Percentiles rank a stretch among this genome's conserved stretches.
phyloP scores from a whole-genome alignment of 148 eudicot genomes.

The Rhododendron molle region DNA sequence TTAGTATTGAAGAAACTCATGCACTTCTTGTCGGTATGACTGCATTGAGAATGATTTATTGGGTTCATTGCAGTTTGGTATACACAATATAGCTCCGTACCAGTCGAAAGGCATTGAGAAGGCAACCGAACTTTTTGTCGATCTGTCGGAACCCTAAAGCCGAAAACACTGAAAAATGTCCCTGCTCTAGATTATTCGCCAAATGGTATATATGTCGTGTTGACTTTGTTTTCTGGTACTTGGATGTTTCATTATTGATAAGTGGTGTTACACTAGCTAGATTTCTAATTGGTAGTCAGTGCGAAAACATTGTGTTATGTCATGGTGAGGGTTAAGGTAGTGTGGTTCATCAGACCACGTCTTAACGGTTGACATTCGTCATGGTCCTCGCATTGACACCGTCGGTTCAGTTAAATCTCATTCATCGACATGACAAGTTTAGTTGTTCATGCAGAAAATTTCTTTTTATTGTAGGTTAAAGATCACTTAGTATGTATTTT shows the following conservation, averaged over 20 bases:
- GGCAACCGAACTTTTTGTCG: conserved; percentile 41
- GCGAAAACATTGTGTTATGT: not conserved
- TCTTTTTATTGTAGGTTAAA: not conserved
- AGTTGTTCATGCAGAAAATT: not conserved
- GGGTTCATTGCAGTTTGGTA: conserved; percentile 41
- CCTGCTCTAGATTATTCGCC: conserved; percentile 13
- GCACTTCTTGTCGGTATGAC: conserved; percentile 43
- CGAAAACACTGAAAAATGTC: conserved; percentile 9
- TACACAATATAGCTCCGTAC: conserved; percentile 55
- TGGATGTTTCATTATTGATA: not conserved
- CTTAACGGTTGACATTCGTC: not conserved
- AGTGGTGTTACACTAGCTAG: not conserved
- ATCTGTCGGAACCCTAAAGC: conserved; percentile 20
- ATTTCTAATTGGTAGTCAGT: not conserved
- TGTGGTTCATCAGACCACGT: not conserved
- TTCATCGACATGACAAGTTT: not conserved
- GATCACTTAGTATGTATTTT: not conserved
- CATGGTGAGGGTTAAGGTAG: not conserved
- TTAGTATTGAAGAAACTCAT: not conserved
- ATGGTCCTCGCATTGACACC: not conserved
- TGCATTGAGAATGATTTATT: conserved; percentile 60
- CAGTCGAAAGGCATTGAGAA: conserved; percentile 54
- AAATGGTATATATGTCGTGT: conserved; percentile 27
- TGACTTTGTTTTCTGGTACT: not conserved
- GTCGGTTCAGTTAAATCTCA: not conserved